phyloP scores from a whole-genome alignment of 2,329 filamentous ascomycete species.

The Fusarium sp. region DNA sequence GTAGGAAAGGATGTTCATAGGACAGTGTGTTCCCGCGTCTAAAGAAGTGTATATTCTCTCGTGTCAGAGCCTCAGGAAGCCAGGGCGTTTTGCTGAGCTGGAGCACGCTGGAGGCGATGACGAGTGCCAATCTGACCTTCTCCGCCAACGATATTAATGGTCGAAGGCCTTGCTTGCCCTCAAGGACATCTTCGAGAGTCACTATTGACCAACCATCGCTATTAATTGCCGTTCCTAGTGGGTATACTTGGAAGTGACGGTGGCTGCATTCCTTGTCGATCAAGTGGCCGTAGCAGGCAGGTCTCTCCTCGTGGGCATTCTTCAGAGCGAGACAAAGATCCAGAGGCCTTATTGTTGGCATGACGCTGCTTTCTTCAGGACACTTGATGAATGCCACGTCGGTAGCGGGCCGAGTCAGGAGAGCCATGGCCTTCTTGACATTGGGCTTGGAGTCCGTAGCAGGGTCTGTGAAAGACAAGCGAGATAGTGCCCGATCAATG shows the following conservation, averaged over 20 bases:
- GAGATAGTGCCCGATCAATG: background rate
- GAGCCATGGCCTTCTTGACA: background rate
- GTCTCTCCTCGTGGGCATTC: background rate
- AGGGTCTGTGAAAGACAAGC: fast-evolving
- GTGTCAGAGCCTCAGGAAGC: background rate
- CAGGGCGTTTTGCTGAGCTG: background rate
- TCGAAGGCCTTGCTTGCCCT: background rate
- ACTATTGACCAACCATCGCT: background rate
- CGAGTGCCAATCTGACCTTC: background rate
- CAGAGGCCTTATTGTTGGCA: background rate
- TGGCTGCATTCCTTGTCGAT: background rate
- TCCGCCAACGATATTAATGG: background rate
- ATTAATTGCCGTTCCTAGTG: fast-evolving
- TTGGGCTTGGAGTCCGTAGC: fast-evolving
- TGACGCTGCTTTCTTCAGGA: background rate
- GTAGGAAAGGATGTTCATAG: background rate
- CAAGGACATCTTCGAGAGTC: background rate
- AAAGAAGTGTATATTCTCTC: background rate
- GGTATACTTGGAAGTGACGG: background rate
- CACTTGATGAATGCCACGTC: background rate
- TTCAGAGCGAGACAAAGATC: background rate
- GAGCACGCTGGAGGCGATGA: background rate
- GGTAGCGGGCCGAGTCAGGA: fast-evolving
- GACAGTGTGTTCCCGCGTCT: background rate
- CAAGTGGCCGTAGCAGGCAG: background rate